Evolutionary conservation across 805 yeast species (phyloP), one percentile per base, ranked within the genome.

Genomic region (Cephaloascus albidus): DNA sequence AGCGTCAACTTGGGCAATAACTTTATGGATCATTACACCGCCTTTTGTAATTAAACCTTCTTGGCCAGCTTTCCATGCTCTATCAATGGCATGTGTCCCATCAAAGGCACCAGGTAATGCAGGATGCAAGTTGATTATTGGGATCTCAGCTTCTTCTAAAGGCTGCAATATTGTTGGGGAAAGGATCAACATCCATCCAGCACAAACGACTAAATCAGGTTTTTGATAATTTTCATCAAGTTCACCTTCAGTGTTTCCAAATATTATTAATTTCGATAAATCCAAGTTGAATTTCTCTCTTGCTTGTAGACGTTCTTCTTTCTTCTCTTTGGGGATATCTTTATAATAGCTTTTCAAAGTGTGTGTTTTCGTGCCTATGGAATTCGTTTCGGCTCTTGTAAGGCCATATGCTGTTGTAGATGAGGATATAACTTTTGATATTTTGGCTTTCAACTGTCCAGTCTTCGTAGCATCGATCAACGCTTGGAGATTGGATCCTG

Each of bases 31-130:
- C 98, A 93, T 93, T 39, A 93, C 85, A 2, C 98, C 98, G 14
- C 94, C 96, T 46, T 73, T 75, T 6, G 70, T 49, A 38, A 80
- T 76, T 47, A 76, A 72, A 6, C 96, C 96, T 20, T 76, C 77
- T 54, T 89, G 96, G 31, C 96, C 96, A 10, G 94, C 95, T 51
- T 87, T 69, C 90, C 94, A 93, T 1, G 97, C 95, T 53, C 97
- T 70, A 51, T 93, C 96, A 43, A 93, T 93, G 10, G 98, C 97
- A 62, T 86, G 88, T 10, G 95, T 90, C 4, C 98, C 98, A 42
- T 90, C 97, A 66, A 90, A 93, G 4, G 88, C 88, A 20, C 96
- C 96, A 1, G 98, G 98, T 43, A 93, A 74, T 1, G 98, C 97
- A 4, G 98, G 98, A 57, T 93, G 98, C 43, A 93, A 66, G 54